Evolutionary conservation across 257 asterid species (phyloP).

Genomic region (Solanum corneliomulleri): DNA sequence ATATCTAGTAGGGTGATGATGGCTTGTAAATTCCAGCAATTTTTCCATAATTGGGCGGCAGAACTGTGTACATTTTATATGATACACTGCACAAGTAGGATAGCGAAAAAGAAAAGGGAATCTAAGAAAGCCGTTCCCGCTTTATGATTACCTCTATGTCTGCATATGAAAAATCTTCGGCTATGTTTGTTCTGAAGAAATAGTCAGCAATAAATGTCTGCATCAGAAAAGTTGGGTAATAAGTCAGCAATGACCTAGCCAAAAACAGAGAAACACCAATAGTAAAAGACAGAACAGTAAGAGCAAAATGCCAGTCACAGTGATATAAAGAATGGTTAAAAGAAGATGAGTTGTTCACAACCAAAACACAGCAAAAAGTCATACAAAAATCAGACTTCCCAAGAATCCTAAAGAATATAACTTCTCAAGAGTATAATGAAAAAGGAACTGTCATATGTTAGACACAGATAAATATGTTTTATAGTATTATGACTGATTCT

Average conservation of each 20-base stretch:
- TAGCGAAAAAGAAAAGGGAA: not conserved
- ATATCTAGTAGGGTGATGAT: not conserved
- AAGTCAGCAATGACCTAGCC: not conserved
- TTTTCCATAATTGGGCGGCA: not conserved
- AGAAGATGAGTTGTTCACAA: not conserved
- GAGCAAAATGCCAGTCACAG: not conserved
- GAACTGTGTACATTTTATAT: not conserved
- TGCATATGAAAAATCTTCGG: slow-evolving; percentile 63
- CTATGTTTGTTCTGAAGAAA: slow-evolving; percentile 74
- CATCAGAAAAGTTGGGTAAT: not conserved
- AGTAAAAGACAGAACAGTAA: not conserved
- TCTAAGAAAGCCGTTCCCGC: not conserved
- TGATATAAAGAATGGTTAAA: not conserved
- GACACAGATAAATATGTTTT: not conserved
- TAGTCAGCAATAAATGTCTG: slow-evolving; percentile 92
- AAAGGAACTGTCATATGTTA: not conserved
- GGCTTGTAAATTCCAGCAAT: not conserved
- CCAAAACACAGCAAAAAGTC: not conserved
- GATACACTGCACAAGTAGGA: not conserved
- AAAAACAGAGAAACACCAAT: not conserved
- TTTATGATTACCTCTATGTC: slow-evolving; percentile 62
- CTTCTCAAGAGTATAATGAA: not conserved
- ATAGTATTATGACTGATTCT: not conserved
- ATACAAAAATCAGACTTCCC: not conserved
- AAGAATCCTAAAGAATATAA: not conserved